These are phyloP conservation scores for Phytophthora idaei DNA, from an alignment of 352 stramenopile genomes.

Conservation along the genomic window DNA sequence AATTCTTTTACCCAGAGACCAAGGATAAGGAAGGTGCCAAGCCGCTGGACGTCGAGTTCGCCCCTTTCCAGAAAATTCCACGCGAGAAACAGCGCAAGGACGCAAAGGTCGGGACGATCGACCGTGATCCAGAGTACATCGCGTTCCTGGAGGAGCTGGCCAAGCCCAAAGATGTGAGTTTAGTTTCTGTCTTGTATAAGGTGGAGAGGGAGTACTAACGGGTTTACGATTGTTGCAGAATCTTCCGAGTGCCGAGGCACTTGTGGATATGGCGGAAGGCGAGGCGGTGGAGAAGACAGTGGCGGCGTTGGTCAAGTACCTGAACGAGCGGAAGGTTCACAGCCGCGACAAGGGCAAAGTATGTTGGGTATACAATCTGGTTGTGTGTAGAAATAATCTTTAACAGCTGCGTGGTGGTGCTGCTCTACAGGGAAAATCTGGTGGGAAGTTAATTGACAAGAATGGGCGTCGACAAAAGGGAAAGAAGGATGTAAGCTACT, in stretches of 20 bases:
- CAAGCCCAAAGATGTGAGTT: conserved; percentile 67
- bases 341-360: conserved; percentile 75
- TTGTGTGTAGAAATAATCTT: not conserved
- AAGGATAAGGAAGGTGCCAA: conserved; percentile 41
- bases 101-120: conserved; percentile 74
- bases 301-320: conserved; percentile 77
- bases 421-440: conserved; percentile 41
- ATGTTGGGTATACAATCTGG: conserved; percentile 1
- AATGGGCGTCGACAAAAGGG: conserved; percentile 41
- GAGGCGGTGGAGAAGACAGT: conserved; percentile 71
- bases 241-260: conserved; percentile 69
- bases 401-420: not conserved
- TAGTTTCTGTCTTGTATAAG: not conserved
- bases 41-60: conserved; percentile 68
- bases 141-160: conserved; percentile 74
- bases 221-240: conserved; percentile 47
- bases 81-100: conserved; percentile 84
- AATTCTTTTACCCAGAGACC: conserved; percentile 34
- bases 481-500: conserved; percentile 52
- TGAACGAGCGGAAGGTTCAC: conserved; percentile 77
- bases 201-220: not conserved
- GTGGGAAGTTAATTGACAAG: conserved; percentile 46
- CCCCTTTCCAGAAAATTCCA: conserved; percentile 82
- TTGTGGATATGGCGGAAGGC: conserved; percentile 55
- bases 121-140: conserved; percentile 73